phyloP scores from a whole-genome alignment of 2,329 filamentous ascomycete genomes.

The Cladosporium velox region DNA sequence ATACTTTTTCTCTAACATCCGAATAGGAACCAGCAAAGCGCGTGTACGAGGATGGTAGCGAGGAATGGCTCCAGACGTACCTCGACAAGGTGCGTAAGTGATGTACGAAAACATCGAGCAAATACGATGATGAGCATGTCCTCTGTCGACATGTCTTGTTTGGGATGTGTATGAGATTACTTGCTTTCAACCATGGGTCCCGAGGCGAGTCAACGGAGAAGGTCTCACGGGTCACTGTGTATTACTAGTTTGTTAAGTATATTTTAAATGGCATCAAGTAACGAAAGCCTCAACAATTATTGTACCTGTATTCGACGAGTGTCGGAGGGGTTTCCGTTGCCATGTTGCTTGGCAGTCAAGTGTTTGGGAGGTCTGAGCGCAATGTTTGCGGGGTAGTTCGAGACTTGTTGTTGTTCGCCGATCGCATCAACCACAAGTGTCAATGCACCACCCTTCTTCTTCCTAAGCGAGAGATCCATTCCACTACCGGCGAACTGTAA shows the following conservation, averaged over 20 bases:
- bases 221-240: not conserved
- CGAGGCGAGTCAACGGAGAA: not conserved
- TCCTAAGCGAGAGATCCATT: conserved; percentile 8
- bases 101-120: not conserved
- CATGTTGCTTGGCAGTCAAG: not conserved
- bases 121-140: not conserved
- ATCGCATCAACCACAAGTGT: conserved; percentile 10
- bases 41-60: conserved; percentile 33
- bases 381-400: not conserved
- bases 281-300: not conserved
- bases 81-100: conserved; percentile 28
- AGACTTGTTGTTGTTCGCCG: conserved; percentile 4
- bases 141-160: conserved; percentile 1
- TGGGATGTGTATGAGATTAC: not conserved
- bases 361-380: not conserved
- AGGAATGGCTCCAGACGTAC: conserved; percentile 33
- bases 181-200: not conserved
- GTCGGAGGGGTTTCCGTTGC: not conserved
- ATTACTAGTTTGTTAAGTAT: conserved; percentile 2
- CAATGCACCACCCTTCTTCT: conserved; percentile 11
- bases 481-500: conserved; percentile 7
- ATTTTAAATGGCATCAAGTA: not conserved
- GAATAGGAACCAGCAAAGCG: conserved; percentile 32
- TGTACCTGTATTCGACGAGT: not conserved
- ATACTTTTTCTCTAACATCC: not conserved